Evolutionary conservation across 345 rosid genomes (phyloP).

Genomic region (Fremontodendron californicum): DNA sequence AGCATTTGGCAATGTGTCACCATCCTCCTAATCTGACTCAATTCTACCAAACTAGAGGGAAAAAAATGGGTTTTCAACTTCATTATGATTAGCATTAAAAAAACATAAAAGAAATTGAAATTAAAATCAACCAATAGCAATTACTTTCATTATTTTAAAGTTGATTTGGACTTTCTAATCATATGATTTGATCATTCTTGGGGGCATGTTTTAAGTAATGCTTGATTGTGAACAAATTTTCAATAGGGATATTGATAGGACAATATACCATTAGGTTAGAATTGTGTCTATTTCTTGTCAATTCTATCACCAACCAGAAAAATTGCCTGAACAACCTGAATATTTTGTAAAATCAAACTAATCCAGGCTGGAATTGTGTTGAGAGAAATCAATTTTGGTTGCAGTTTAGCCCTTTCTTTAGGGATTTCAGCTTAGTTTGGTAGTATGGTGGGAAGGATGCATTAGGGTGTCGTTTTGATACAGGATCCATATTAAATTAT

Average conservation of each 20-base stretch:
- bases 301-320: constrained; percentile 19
- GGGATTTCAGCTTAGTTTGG: too few relatives aligned
- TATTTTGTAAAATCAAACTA: too few relatives aligned
- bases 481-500: too few relatives aligned
- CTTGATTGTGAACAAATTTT: neutral
- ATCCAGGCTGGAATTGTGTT: too few relatives aligned
- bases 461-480: too few relatives aligned
- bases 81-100: neutral
- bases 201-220: constrained; percentile 23
- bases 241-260: constrained; percentile 25
- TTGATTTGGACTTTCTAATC: constrained; percentile 23
- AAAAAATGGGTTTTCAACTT: neutral
- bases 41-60: constrained; percentile 30
- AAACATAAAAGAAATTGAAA: neutral
- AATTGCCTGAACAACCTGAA: neutral
- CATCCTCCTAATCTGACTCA: constrained; percentile 30
- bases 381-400: too few relatives aligned
- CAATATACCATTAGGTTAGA: constrained; percentile 7
- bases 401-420: too few relatives aligned
- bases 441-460: too few relatives aligned
- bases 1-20: constrained; percentile 36
- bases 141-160: constrained; percentile 22
- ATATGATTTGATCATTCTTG: constrained; percentile 20
- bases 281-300: constrained; percentile 16
- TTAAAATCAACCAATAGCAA: constrained; percentile 9